A percentile compares a stretch with the other conserved stretches of the same genome.
Conservation (phyloP, 2,329 filamentous ascomycete species). For the Fusarium clavum region DNA sequence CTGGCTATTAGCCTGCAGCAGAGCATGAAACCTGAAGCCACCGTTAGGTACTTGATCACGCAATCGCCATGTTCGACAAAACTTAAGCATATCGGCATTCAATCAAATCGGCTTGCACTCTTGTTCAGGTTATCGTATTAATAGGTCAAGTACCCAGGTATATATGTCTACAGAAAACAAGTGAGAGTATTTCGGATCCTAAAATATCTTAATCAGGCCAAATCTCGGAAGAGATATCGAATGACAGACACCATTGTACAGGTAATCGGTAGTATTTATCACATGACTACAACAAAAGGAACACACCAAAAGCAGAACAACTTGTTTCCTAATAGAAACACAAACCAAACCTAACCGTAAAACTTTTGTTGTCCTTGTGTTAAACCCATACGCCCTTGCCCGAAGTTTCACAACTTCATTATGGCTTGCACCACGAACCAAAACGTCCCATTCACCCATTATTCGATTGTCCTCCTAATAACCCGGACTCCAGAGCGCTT, state of each 20-base stretch:
- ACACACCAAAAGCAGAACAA: neutral
- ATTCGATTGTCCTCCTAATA: conserved; percentile 9
- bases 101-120: neutral
- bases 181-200: neutral
- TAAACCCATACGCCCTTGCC: conserved; percentile 36
- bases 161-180: neutral
- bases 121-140: neutral
- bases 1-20: neutral
- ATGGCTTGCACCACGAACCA: conserved; percentile 22
- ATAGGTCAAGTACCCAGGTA: neutral
- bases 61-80: neutral
- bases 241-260: neutral
- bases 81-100: neutral
- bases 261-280: conserved; percentile 5
- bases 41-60: neutral
- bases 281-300: conserved; percentile 8
- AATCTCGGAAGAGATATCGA: neutral
- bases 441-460: conserved; percentile 30
- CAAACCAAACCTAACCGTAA: conserved; percentile 11
- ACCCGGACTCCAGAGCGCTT: conserved; percentile 40
- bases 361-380: conserved; percentile 30
- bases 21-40: neutral
- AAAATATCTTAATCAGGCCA: neutral
- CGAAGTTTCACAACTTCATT: conserved; percentile 20
- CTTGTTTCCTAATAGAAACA: conserved; percentile 10